phyloP scores from a whole-genome alignment of 148 eudicot genomes.

The Nepenthes gracilis region DNA sequence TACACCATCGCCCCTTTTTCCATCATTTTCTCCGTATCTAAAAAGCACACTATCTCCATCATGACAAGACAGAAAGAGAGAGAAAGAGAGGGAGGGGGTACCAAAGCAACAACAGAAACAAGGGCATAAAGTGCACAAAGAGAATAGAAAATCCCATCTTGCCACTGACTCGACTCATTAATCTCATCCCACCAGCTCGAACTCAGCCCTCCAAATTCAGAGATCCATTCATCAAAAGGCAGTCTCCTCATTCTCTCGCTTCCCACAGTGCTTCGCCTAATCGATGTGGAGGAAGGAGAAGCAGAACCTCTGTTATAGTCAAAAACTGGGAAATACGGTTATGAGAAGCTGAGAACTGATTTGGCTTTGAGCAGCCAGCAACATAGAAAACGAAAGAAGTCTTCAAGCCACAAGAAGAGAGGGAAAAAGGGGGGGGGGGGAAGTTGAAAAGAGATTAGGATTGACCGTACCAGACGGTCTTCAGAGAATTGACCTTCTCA shows the following conservation, averaged over 20 bases:
- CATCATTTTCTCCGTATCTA: constrained; percentile 1
- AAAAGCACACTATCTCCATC: not conserved
- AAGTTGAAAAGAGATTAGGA: not conserved
- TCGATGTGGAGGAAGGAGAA: constrained; percentile 3
- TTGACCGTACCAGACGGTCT: constrained; percentile 12
- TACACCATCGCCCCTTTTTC: not conserved
- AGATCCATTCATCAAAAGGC: constrained; percentile 22
- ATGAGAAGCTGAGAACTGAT: constrained; percentile 11
- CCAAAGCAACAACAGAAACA: constrained; percentile 69
- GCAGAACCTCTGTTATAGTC: constrained; percentile 6
- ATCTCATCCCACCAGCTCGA: constrained; percentile 61
- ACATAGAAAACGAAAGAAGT: constrained; percentile 2
- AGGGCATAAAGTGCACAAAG: constrained; percentile 61
- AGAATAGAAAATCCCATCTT: constrained; percentile 69
- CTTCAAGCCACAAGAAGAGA: constrained; percentile 1
- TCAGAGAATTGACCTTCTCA: not conserved
- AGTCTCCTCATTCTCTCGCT: constrained; percentile 28
- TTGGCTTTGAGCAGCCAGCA: constrained; percentile 8
- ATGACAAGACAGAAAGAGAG: not conserved
- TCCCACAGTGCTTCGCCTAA: not conserved
- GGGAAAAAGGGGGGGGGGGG: not conserved
- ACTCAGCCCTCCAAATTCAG: constrained; percentile 11
- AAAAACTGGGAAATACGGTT: constrained; percentile 9
- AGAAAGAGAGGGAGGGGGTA: constrained; percentile 12
- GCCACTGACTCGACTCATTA: constrained; percentile 66